Evolutionary conservation across 805 yeast species (phyloP).

Genomic region (Dipodascus albidus): DNA sequence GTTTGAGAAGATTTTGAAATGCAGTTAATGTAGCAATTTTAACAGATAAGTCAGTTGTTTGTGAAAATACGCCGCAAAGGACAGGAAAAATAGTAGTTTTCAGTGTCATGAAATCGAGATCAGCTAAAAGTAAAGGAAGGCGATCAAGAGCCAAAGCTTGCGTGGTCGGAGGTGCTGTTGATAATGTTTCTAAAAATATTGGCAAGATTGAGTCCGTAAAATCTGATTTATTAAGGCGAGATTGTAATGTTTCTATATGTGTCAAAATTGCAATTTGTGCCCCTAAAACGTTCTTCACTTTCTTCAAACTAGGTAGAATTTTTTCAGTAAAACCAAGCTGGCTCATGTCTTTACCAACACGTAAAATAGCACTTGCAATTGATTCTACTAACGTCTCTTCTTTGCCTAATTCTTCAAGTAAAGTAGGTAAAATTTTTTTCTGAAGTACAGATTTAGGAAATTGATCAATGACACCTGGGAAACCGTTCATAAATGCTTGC

Average conservation of each 20-base stretch:
- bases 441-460: constrained; percentile 48
- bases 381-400: constrained; percentile 33
- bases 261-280: constrained; percentile 36
- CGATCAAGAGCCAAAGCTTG: constrained; percentile 45
- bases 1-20: constrained; percentile 44
- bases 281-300: constrained; percentile 29
- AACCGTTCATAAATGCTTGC: constrained; percentile 52
- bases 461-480: constrained; percentile 39
- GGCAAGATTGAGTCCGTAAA: constrained; percentile 39
- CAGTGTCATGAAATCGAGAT: constrained; percentile 55
- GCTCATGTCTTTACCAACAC: constrained; percentile 56
- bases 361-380: constrained; percentile 44
- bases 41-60: constrained; percentile 73
- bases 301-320: constrained; percentile 37
- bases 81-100: constrained; percentile 69
- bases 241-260: constrained; percentile 36
- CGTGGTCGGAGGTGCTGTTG: constrained; percentile 24
- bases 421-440: constrained; percentile 64
- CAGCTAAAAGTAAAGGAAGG: constrained; percentile 30
- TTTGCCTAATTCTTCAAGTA: constrained; percentile 38
- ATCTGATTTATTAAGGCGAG: constrained; percentile 41
- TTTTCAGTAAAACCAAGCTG: constrained; percentile 68
- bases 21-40: constrained; percentile 57
- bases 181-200: constrained; percentile 27
- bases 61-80: constrained; percentile 60